A percentile compares a stretch with the other conserved stretches of the same genome.
Evolutionary conservation across 139 green algal species (phyloP).

Genomic region (Tetraselmis chui): DNA sequence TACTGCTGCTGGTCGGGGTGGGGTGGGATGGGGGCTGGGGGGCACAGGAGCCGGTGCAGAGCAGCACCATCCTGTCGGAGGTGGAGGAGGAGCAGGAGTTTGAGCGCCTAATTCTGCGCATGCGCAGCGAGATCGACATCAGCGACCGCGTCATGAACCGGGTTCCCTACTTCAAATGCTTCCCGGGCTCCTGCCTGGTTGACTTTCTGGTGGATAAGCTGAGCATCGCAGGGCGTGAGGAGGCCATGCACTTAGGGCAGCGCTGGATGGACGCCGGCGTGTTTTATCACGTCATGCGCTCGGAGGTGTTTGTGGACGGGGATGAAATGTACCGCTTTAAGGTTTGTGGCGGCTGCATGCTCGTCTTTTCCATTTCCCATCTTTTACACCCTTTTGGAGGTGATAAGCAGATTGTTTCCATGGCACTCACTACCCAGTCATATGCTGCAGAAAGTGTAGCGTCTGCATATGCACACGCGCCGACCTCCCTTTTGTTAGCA

Average conservation of each 20-base stretch:
- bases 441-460: too few species aligned
- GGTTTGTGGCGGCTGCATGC: too few species aligned
- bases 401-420: too few species aligned
- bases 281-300: conserved; percentile 25
- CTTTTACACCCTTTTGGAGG: too few species aligned
- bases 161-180: conserved; percentile 24
- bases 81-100: conserved; percentile 30
- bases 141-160: conserved; percentile 12
- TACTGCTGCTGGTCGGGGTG: too few species aligned
- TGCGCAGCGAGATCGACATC: conserved; percentile 13
- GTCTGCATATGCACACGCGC: too few species aligned
- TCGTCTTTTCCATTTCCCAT: too few species aligned
- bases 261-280: conserved; percentile 29
- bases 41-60: background rate
- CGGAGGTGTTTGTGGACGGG: conserved; percentile 13
- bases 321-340: conserved; percentile 23
- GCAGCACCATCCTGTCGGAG: conserved; percentile 5
- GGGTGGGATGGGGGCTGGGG: too few species aligned
- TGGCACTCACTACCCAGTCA: too few species aligned
- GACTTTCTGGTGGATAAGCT: conserved; percentile 14
- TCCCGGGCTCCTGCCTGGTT: conserved; percentile 12
- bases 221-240: background rate
- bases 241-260: conserved; percentile 13
- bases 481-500: too few species aligned
- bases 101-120: conserved; percentile 16